Conservation (phyloP, 2,329 filamentous ascomycete genomes). For the Calonectria multiphialidica region DNA sequence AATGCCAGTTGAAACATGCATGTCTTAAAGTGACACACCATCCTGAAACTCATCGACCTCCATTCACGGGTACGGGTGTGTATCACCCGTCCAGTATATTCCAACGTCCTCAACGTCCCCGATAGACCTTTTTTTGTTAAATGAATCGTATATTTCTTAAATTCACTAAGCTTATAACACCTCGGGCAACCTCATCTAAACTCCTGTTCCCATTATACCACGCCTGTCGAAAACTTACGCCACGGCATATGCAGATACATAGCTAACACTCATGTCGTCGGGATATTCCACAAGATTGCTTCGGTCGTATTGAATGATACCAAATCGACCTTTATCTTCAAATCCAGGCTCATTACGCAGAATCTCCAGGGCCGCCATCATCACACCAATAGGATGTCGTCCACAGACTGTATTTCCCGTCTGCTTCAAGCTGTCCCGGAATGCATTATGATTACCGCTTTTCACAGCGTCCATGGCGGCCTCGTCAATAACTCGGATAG, state of each 20-base stretch:
- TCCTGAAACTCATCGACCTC: not conserved
- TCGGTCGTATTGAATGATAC: constrained; percentile 87
- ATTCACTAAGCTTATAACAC: not conserved
- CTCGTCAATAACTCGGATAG: constrained; percentile 84
- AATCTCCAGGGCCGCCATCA: constrained; percentile 87
- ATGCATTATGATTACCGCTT: constrained; percentile 77
- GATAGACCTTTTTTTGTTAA: not conserved
- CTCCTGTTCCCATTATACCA: not conserved
- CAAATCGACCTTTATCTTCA: constrained; percentile 69
- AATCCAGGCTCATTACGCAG: constrained; percentile 55
- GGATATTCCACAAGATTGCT: constrained; percentile 79
- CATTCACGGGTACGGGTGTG: not conserved
- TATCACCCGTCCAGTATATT: not conserved
- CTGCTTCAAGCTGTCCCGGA: constrained; percentile 74
- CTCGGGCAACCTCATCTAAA: not conserved
- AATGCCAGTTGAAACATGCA: not conserved
- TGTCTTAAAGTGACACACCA: not conserved
- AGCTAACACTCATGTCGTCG: constrained; percentile 90
- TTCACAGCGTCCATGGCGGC: constrained; percentile 88
- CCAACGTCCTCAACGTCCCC: not conserved
- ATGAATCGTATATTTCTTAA: not conserved
- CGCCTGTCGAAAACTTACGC: constrained; percentile 56
- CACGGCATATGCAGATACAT: constrained; percentile 91
- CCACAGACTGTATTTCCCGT: constrained; percentile 96
- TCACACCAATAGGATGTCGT: constrained; percentile 91